A percentile compares a stretch with the other conserved stretches of the same genome.
Conservation (phyloP, 2,329 filamentous ascomycete genomes). For the Clonostachys solani region DNA sequence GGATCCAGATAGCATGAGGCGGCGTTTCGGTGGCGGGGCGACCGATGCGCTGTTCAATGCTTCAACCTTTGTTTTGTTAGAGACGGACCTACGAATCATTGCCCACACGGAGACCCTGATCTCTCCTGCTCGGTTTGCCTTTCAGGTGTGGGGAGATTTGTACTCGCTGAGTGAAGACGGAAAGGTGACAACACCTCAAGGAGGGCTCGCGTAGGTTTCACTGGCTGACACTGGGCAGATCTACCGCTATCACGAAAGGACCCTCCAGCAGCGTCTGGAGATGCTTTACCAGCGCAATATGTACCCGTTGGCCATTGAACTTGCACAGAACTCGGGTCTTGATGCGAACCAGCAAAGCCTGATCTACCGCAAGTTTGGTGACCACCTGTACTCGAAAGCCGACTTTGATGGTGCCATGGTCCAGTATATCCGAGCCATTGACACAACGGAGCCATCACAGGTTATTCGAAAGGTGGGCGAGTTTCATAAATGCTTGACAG, state of each 20-base stretch:
- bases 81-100: slow-evolving; percentile 85
- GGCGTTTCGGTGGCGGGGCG: slow-evolving; percentile 69
- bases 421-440: slow-evolving; percentile 93
- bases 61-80: slow-evolving; percentile 85
- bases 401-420: slow-evolving; percentile 99
- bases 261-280: slow-evolving; percentile 84
- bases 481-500: rapidly evolving
- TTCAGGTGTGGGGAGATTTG: slow-evolving; percentile 86
- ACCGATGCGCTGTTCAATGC: slow-evolving; percentile 76
- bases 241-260: slow-evolving; percentile 85
- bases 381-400: slow-evolving; percentile 89
- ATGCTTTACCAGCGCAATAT: slow-evolving; percentile 92
- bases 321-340: slow-evolving; percentile 85
- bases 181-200: slow-evolving; percentile 60
- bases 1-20: slow-evolving; percentile 56
- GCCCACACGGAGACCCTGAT: slow-evolving; percentile 84
- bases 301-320: slow-evolving; percentile 84
- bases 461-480: slow-evolving; percentile 80
- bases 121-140: slow-evolving; percentile 73
- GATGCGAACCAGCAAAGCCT: slow-evolving; percentile 78
- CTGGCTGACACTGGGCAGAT: slow-evolving; percentile 45
- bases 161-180: slow-evolving; percentile 90
- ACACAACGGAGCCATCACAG: slow-evolving; percentile 93
- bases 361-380: slow-evolving; percentile 91
- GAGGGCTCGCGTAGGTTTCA: not conserved